Conservation (phyloP, 208 protist genomes). For the Trypanosoma theileri region DNA sequence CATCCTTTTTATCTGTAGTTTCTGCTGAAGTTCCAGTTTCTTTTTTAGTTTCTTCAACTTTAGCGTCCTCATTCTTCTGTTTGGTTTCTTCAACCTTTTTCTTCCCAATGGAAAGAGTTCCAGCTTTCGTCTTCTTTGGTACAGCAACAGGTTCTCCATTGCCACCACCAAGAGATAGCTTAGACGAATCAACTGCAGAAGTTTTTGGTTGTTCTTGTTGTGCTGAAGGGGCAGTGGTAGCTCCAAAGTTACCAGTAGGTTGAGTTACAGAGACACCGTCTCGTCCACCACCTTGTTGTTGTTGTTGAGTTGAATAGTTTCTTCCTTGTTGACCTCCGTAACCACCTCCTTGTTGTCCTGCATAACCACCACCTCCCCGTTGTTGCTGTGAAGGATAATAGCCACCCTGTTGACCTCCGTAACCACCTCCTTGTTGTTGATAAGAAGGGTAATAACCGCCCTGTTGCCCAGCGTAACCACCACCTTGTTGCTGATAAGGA, state of each 20-base stretch:
- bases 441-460: constrained; percentile 1
- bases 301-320: constrained; percentile 9
- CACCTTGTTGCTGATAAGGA: constrained; percentile 16
- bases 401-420: constrained; percentile 13
- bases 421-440: constrained; percentile 19
- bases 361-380: background rate
- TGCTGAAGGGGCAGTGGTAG: background rate
- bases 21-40: constrained; percentile 14
- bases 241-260: background rate
- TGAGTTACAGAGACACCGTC: background rate
- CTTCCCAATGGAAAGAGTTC: constrained; percentile 69
- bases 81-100: constrained; percentile 48
- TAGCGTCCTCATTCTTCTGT: constrained; percentile 16
- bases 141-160: constrained; percentile 30
- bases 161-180: constrained; percentile 61
- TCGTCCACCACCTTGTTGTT: too few relatives aligned
- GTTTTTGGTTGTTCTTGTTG: constrained; percentile 20
- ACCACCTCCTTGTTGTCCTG: constrained; percentile 13
- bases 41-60: constrained; percentile 27
- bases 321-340: constrained; percentile 10
- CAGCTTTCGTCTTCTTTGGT: constrained; percentile 65
- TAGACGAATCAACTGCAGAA: constrained; percentile 38
- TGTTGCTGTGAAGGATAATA: constrained; percentile 16
- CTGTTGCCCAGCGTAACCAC: constrained; percentile 31
- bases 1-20: constrained; percentile 32